Evolutionary conservation across 179 eudicot species (phyloP), one percentile per base, ranked within the genome.

Genomic region (Beta corolliflora): DNA sequence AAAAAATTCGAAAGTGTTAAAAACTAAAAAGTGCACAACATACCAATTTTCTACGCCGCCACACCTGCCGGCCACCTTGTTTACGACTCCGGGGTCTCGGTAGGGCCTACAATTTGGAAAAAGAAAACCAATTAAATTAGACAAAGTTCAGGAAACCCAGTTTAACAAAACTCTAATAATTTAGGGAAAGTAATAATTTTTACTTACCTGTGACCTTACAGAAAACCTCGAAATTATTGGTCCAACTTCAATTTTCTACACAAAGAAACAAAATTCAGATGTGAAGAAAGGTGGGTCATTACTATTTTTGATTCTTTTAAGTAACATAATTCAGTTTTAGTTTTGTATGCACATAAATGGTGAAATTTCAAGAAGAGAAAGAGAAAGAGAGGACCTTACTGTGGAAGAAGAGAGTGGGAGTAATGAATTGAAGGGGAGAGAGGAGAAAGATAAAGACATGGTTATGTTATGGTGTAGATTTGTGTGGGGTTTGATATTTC

Each of bases 11-110:
- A 9, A 14, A 80, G 73, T 31, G 66, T 7, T 6, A 78, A 36
- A 56, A 25, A 31, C 2, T 2, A 31, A 31, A 2, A 2, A 31
- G 1, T 31, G 2, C 1, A 31, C 1, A 31, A 25, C 74, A 71
- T 86, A 94, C 98, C 97, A 93, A 85, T 90, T 89, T 89, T 83
- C 97, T 89, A 65, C 98, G 93, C 77, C 98, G 91, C 97, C 98
- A 94, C 25, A 94, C 93, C 71, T 83, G 86, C 81, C 91, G 88
- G 13, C 87, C 46, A 80, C 88, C 77, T 75, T 82, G 82, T 59
- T 86, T 88, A 55, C 61, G 88, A 65, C 79, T 76, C 75, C 74
- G 77, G 18, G 90, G 78, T 54, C 71, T 88, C 46, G 91, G 77
- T 41, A 83, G 75, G 21, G 36, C 83, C 80, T 85, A 55, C 78